Conservation (phyloP, 495 filamentous ascomycete genomes). For the Parmelia sp. region DNA sequence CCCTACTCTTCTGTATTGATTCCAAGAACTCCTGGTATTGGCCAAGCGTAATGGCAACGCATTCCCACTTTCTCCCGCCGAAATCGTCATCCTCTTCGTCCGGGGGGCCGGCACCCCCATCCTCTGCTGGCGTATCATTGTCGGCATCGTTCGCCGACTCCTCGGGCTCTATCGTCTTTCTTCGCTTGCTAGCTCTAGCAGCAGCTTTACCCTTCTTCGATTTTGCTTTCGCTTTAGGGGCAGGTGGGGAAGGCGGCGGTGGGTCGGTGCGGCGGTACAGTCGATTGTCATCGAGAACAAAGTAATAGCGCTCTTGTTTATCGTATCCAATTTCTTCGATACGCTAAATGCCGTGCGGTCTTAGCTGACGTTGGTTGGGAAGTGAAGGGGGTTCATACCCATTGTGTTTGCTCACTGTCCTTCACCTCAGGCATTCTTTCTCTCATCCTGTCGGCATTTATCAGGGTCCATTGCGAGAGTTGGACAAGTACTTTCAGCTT, state of each 20-base stretch:
- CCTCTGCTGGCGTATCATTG: constrained; percentile 33
- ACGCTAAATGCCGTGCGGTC: constrained; percentile 48
- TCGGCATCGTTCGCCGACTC: constrained; percentile 51
- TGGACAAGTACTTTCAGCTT: constrained; percentile 89
- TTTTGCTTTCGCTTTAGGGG: constrained; percentile 65
- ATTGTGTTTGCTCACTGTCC: constrained; percentile 72
- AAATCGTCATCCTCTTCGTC: constrained; percentile 47
- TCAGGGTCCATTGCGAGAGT: constrained; percentile 84
- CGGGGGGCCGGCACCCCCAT: constrained; percentile 34
- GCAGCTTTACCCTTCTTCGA: constrained; percentile 66
- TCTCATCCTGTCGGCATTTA: constrained; percentile 75
- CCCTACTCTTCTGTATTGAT: constrained; percentile 62
- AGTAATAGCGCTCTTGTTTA: constrained; percentile 73
- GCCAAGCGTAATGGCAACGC: constrained; percentile 68
- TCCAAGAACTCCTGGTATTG: constrained; percentile 71
- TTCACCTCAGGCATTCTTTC: constrained; percentile 79
- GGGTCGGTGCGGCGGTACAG: constrained; percentile 78
- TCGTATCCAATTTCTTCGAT: constrained; percentile 92
- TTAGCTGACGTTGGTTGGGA: background rate
- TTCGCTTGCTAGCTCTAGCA: constrained; percentile 64
- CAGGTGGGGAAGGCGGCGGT: constrained; percentile 48
- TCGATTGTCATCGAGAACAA: constrained; percentile 88
- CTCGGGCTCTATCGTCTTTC: constrained; percentile 51
- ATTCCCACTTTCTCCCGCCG: constrained; percentile 80
- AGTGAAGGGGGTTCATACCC: constrained; percentile 52